Base-by-base conservation (phyloP, 176 grass and related monocot species). In the Carex parvula region DNA sequence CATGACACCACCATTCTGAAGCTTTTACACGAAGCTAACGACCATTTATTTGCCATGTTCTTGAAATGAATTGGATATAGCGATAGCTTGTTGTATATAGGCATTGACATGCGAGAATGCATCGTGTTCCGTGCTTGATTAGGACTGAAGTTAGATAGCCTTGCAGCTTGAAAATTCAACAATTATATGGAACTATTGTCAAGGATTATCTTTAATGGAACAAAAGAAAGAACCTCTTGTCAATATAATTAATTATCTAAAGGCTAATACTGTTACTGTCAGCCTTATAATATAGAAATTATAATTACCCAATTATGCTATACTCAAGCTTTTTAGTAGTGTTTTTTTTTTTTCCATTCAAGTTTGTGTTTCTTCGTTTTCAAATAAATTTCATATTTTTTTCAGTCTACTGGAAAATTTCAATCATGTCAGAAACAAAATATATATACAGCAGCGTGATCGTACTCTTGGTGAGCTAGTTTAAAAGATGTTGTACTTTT, bases 31-130 rank as follows among this genome's bases (percentile, higher is more conserved):
- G 14, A 83, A 83, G 80, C 14, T 57, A 78, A 15, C 61, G 26
- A 67, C 37, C 80, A 83, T 82, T 83, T 83, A 83, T 68, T 83
- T 68, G 59, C 80, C 79, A 83, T 68, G 80, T 83, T 83, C 80
- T 11, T 68, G 62, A 83, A 83, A 35, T 68, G 62, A 83, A 83
- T 83, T 67, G 12, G 62, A 52, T 42, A 3, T 83, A 22, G 79
- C n/a, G 16, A 81, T 44, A 53, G 24, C 50, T 17, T 78, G 48
- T 76, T 17, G 46, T 24, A 16, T 32, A 30, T 17, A 57, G 10
- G 52, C 73, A 78, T 78, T 18, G 73, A 57, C 73, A 78, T 78
- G 50, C 24, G 73, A 26, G 61, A 83, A 68, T 33, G 21, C 80
- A 14, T 83, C 62, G 60, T 65, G 32, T 54, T 83, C 42, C 44